A percentile compares a stretch with the other conserved stretches of the same genome.
phyloP scores from a whole-genome alignment of 2,329 filamentous ascomycete species.

The Xylariomycetidae sp. region DNA sequence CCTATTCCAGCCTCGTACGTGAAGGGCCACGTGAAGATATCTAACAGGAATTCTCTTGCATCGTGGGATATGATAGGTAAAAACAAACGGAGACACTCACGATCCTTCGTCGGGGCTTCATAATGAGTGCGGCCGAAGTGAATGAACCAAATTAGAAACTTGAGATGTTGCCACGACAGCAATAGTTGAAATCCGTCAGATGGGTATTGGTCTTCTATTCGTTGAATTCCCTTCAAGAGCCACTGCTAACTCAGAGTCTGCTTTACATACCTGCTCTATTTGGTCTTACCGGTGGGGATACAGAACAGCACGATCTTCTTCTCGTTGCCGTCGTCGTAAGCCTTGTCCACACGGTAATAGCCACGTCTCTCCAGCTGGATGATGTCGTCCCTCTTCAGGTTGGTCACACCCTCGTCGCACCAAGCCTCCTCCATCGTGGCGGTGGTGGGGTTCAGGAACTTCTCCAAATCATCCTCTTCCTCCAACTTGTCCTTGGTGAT shows the following conservation, averaged over 20 bases:
- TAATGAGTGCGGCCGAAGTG: no score
- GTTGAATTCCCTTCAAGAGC: slow-evolving; percentile 2
- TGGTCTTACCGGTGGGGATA: slow-evolving; percentile 51
- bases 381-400: slow-evolving; percentile 80
- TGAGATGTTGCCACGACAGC: no score
- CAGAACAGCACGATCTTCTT: slow-evolving; percentile 50
- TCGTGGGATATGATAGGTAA: no score
- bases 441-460: slow-evolving; percentile 73
- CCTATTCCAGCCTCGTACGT: no score
- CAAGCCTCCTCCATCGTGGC: slow-evolving; percentile 67
- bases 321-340: slow-evolving; percentile 44
- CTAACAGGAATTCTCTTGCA: no score
- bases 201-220: no score
- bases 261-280: slow-evolving; percentile 32
- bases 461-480: slow-evolving; percentile 78
- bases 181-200: no score
- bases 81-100: no score
- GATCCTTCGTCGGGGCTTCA: no score
- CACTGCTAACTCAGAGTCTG: slow-evolving; percentile 1
- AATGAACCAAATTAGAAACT: no score
- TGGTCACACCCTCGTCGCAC: slow-evolving; percentile 73
- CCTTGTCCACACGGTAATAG: slow-evolving; percentile 80
- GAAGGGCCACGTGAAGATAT: no score
- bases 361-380: slow-evolving; percentile 94
- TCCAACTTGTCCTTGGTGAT: slow-evolving; percentile 93